Evolutionary conservation across 2,329 filamentous ascomycete species (phyloP).

Genomic region (Venturia nashicola): DNA sequence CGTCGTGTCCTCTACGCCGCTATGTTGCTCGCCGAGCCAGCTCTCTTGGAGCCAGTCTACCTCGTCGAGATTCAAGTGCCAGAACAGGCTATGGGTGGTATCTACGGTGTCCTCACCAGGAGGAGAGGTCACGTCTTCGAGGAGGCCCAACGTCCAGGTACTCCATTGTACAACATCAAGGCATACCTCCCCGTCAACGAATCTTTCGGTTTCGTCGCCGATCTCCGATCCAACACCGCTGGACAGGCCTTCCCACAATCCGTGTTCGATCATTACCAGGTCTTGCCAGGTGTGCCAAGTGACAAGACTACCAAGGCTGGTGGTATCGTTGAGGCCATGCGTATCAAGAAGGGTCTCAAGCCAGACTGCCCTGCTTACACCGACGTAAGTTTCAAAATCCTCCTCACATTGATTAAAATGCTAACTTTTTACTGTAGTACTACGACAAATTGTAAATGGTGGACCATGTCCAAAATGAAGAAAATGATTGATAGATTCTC

Average conservation of each 20-base stretch:
- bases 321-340: constrained; percentile 73
- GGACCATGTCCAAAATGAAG: not conserved
- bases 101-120: constrained; percentile 97
- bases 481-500: constrained; percentile 4
- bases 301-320: constrained; percentile 74
- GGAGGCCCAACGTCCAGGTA: constrained; percentile 96
- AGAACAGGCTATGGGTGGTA: constrained; percentile 98
- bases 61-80: constrained; percentile 98
- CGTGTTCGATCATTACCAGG: constrained; percentile 98
- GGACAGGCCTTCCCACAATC: constrained; percentile 98
- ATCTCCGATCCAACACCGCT: constrained; percentile 84
- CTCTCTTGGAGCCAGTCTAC: constrained; percentile 94
- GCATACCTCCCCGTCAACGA: constrained; percentile 93
- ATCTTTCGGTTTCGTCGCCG: constrained; percentile 97
- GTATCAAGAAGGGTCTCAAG: constrained; percentile 99
- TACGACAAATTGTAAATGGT: constrained; percentile 89
- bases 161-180: constrained; percentile 99
- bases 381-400: constrained; percentile 59
- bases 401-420: constrained; percentile 18
- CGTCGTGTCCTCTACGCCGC: constrained; percentile 96
- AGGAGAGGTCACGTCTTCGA: constrained; percentile 97
- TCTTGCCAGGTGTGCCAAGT: constrained; percentile 83
- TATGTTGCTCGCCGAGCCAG: constrained; percentile 78
- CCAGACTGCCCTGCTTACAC: constrained; percentile 80
- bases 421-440: constrained; percentile 52